These are phyloP conservation scores for Plectosphaerella cucumerina DNA, from an alignment of 2,329 filamentous ascomycete species.

Conservation along the genomic window DNA sequence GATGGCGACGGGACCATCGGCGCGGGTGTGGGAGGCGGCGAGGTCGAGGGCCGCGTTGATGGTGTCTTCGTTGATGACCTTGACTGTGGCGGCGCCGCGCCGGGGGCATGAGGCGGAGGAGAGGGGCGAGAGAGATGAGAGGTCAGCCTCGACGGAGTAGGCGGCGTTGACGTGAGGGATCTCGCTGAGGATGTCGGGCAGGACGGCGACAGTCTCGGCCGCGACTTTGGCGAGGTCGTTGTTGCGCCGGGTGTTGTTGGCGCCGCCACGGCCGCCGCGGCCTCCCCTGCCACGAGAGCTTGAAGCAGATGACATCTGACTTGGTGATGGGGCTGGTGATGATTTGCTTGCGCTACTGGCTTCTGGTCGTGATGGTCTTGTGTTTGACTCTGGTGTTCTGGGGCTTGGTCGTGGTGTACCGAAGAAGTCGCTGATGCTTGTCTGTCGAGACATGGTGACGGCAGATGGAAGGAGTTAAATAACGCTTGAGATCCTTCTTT, in stretches of 20 bases:
- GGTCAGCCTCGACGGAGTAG: slow-evolving; percentile 31
- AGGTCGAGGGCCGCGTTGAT: slow-evolving; percentile 50
- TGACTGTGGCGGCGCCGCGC: slow-evolving; percentile 29
- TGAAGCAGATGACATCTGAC: too few relatives aligned
- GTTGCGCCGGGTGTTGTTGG: slow-evolving; percentile 9
- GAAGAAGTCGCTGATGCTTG: slow-evolving; percentile 5
- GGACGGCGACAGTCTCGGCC: slow-evolving; percentile 39
- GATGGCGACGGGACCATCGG: slow-evolving; percentile 43
- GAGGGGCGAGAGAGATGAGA: slow-evolving; percentile 33
- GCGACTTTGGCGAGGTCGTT: slow-evolving; percentile 35
- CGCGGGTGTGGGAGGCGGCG: slow-evolving; percentile 11
- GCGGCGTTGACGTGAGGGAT: slow-evolving; percentile 34
- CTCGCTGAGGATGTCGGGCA: slow-evolving; percentile 41
- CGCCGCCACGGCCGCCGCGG: slow-evolving; percentile 2
- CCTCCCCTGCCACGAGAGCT: slow-evolving; percentile 1
- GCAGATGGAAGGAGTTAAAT: neutral
- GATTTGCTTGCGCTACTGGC: too few relatives aligned
- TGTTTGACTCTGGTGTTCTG: neutral
- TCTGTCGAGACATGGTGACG: slow-evolving; percentile 6
- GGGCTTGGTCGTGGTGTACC: neutral
- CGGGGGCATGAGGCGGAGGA: slow-evolving; percentile 36
- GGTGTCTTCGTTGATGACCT: slow-evolving; percentile 52
- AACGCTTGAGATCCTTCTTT: too few relatives aligned
- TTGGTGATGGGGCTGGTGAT: too few relatives aligned
- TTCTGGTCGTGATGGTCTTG: too few relatives aligned